phyloP scores from a whole-genome alignment of 2,329 filamentous ascomycete genomes.

The Aspergillus floridensis region DNA sequence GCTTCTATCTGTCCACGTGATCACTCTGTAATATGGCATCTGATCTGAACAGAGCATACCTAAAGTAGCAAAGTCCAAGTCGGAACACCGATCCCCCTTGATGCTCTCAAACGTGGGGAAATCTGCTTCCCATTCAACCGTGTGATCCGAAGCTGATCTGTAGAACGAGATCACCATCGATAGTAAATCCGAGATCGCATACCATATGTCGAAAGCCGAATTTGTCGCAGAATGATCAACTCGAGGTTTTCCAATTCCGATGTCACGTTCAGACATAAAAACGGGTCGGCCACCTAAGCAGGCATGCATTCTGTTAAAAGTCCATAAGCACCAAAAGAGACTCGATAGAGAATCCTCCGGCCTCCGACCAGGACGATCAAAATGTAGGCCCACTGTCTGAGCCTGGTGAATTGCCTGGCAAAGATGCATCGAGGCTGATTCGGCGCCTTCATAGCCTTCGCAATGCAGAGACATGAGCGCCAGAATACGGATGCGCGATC shows the following conservation, averaged over 20 bases:
- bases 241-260: conserved; percentile 35
- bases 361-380: conserved; percentile 35
- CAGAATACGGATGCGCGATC: conserved; percentile 34
- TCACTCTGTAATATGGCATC: background rate
- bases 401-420: conserved; percentile 43
- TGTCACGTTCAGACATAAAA: conserved; percentile 40
- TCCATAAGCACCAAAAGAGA: conserved; percentile 44
- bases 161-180: conserved; percentile 42
- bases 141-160: conserved; percentile 33
- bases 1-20: background rate
- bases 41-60: conserved; percentile 17
- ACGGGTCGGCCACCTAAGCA: conserved; percentile 41
- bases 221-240: conserved; percentile 11
- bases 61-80: conserved; percentile 31
- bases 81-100: conserved; percentile 26
- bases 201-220: conserved; percentile 38
- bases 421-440: conserved; percentile 40
- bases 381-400: conserved; percentile 40
- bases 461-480: conserved; percentile 43
- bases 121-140: conserved; percentile 38
- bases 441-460: conserved; percentile 41
- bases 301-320: conserved; percentile 43
- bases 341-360: conserved; percentile 28
- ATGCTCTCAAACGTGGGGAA: conserved; percentile 40
- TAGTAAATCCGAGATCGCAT: conserved; percentile 38